These are phyloP conservation scores for Cucurbita maxima DNA, from an alignment of 306 rosid species.

Conservation along the genomic window DNA sequence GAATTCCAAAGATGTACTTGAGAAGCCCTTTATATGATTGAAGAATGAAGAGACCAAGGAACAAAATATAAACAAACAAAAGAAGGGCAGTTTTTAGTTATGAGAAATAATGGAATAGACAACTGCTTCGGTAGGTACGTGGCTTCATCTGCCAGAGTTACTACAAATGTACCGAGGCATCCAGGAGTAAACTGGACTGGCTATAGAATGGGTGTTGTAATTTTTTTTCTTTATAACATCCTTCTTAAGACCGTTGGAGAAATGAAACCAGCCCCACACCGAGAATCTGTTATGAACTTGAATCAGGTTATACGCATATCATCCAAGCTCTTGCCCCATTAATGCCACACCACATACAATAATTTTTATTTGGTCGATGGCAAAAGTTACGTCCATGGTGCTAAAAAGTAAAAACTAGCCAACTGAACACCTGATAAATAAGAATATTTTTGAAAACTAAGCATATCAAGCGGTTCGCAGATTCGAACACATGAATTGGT, in stretches of 20 bases:
- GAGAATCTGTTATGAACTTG: not conserved
- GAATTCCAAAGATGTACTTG: not conserved
- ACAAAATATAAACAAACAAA: not conserved
- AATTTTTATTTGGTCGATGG: not conserved
- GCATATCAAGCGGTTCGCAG: not conserved
- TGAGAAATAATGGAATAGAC: no score
- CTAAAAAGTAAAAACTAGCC: not conserved
- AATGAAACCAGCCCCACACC: no score
- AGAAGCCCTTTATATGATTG: not conserved
- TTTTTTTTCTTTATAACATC: no score
- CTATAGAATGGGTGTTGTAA: no score
- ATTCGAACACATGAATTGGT: not conserved
- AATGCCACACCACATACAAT: not conserved
- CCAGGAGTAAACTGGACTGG: no score
- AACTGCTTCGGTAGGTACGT: no score
- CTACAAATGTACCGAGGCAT: no score
- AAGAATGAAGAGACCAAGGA: not conserved
- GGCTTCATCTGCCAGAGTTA: no score
- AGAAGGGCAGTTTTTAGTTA: not conserved
- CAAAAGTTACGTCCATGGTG: not conserved
- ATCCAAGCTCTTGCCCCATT: not conserved
- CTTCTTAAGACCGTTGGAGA: no score
- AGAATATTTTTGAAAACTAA: not conserved
- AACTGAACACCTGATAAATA: not conserved
- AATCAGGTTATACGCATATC: not conserved